Percentiles rank a stretch among this genome's conserved stretches.
Evolutionary conservation across 176 grass and related monocot genomes (phyloP).

Genomic region (Zoysia pacifica): DNA sequence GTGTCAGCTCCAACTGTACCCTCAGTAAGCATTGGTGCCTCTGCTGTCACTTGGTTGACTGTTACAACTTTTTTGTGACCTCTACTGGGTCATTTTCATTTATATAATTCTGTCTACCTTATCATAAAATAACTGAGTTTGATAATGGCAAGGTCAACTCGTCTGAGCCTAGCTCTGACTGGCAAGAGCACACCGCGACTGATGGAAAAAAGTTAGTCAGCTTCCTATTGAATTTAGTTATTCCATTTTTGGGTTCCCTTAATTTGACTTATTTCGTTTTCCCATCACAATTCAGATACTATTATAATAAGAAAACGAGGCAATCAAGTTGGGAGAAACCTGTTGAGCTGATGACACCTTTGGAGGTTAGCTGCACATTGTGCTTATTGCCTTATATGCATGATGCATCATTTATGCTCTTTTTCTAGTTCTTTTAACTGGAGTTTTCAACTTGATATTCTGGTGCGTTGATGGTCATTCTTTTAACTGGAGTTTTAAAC

Average conservation of each 20-base stretch:
- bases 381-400: slow-evolving; percentile 45
- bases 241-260: too few species aligned
- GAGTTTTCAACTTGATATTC: slow-evolving; percentile 14
- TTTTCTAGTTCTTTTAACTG: slow-evolving; percentile 10
- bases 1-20: slow-evolving; percentile 40
- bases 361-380: slow-evolving; percentile 64
- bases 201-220: slow-evolving; percentile 85
- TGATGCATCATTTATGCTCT: slow-evolving; percentile 3
- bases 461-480: too few species aligned
- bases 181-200: slow-evolving; percentile 82
- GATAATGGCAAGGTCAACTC: slow-evolving; percentile 60
- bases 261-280: too few species aligned
- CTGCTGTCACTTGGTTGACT: slow-evolving; percentile 5
- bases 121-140: slow-evolving; percentile 53
- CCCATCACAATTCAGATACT: too few species aligned
- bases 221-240: too few species aligned
- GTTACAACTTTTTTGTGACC: background rate
- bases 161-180: slow-evolving; percentile 65
- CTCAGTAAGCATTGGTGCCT: slow-evolving; percentile 42
- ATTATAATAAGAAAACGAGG: too few species aligned
- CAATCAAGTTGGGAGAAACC: too few species aligned
- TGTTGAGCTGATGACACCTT: slow-evolving; percentile 94
- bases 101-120: slow-evolving; percentile 30
- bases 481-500: too few species aligned
- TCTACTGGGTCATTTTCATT: slow-evolving; percentile 30